phyloP scores from a whole-genome alignment of 805 yeast genomes.

The Barnettozyma vustinii region DNA sequence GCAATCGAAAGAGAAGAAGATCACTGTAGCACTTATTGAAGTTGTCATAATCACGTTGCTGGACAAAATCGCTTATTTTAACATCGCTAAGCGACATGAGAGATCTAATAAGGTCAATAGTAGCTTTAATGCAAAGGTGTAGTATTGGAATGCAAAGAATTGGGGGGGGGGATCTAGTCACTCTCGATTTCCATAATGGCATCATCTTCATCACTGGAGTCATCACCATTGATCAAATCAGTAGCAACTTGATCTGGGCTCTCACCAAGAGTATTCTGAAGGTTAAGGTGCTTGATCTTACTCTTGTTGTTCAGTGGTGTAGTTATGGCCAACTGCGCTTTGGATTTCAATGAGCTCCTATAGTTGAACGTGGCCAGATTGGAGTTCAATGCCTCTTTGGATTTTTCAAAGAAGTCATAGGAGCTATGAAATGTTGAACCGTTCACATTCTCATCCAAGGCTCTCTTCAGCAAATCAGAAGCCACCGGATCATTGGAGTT shows the following conservation, averaged over 20 bases:
- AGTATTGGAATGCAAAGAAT: not conserved
- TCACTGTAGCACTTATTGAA: no score
- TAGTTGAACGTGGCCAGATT: constrained; percentile 27
- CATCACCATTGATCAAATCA: constrained; percentile 26
- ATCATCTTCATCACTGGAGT: constrained; percentile 46
- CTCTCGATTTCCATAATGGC: constrained; percentile 55
- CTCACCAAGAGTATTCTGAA: constrained; percentile 9
- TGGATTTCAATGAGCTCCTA: constrained; percentile 11
- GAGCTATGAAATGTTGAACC: constrained; percentile 1
- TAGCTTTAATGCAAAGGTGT: not conserved
- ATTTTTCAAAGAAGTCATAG: constrained; percentile 25
- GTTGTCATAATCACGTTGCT: not conserved
- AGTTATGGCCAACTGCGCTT: constrained; percentile 8
- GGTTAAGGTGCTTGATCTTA: constrained; percentile 7
- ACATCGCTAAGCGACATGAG: not conserved
- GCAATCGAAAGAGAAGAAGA: no score
- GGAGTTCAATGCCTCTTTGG: constrained; percentile 24
- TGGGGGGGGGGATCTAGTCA: constrained; percentile 28
- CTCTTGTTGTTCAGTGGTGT: constrained; percentile 27
- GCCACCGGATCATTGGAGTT: constrained; percentile 82
- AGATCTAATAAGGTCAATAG: not conserved
- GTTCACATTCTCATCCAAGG: constrained; percentile 54
- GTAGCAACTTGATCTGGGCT: constrained; percentile 23
- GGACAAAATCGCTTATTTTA: not conserved
- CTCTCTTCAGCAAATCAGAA: constrained; percentile 71